phyloP scores from a whole-genome alignment of 225 moss, liverwort and hornwort genomes.

The Sphagnum contortum region DNA sequence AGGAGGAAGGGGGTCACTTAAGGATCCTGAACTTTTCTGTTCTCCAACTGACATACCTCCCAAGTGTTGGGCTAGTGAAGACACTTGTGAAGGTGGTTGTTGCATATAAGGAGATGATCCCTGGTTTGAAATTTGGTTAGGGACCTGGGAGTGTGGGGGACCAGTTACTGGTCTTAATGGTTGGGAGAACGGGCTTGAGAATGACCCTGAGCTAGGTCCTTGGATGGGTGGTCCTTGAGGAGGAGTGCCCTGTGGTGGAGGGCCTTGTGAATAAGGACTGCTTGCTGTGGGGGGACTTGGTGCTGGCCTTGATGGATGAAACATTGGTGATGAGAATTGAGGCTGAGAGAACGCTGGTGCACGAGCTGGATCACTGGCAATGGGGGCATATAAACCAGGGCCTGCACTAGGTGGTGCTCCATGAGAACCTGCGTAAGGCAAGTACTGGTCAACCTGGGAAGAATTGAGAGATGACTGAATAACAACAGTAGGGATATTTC shows the following conservation, averaged over 20 bases:
- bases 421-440: slow-evolving; percentile 23
- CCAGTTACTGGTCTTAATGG: no score
- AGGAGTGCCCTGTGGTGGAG: slow-evolving; percentile 33
- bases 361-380: slow-evolving; percentile 7
- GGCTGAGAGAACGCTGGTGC: slow-evolving; percentile 28
- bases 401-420: slow-evolving; percentile 15
- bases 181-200: no score
- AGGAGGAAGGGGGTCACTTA: slow-evolving; percentile 17
- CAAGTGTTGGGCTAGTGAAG: slow-evolving; percentile 30
- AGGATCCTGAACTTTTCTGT: slow-evolving; percentile 12
- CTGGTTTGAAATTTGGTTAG: slow-evolving; percentile 10
- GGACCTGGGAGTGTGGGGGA: slow-evolving; percentile 8
- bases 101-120: slow-evolving; percentile 21
- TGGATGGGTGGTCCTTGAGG: slow-evolving; percentile 3
- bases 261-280: slow-evolving; percentile 33
- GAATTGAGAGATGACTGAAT: no score
- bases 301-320: slow-evolving; percentile 23
- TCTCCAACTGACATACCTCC: slow-evolving; percentile 48
- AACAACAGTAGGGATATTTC: background rate
- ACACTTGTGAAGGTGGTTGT: slow-evolving; percentile 14
- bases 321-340: slow-evolving; percentile 21
- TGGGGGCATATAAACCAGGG: slow-evolving; percentile 14
- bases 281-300: slow-evolving; percentile 25
- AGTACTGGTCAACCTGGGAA: slow-evolving; percentile 3
- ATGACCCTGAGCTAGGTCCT: no score